Evolutionary conservation across 129 eudicot genomes (phyloP), one percentile per base, ranked within the genome.

Genomic region (Glebionis coronaria): DNA sequence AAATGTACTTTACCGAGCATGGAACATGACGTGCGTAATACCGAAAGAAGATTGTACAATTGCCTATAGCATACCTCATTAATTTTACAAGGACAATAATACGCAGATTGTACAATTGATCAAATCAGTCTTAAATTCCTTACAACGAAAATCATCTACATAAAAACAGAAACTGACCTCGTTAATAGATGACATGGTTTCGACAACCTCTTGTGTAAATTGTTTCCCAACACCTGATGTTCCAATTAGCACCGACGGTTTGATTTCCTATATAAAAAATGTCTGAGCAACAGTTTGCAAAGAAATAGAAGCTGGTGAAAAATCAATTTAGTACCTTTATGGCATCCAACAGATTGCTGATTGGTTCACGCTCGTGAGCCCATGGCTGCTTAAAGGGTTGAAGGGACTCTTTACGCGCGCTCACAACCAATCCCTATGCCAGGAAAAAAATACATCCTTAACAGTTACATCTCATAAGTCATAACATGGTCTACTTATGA

Each of bases 181-280:
- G 75, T 89, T 89, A 69, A 82, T 31, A 64, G 92, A 76, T 52
- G 99, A 72, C 99, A 94, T 89, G 76, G 95, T 66, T 79, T 88
- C 95, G 31, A 93, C 74, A 56, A 93, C 90, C 47, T 93, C 97
- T 84, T 88, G 84, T n/a, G 99, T 94, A 69, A 94, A 94, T 59
- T 87, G 87, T 79, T 62, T 79, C 50, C 97, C 97, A 10, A 86
- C 95, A 45, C 99, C 99, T 18, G 99, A 94, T 54, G 99, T 89
- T 74, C 99, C 99, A 63, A 89, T 89, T 51, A 94, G 73, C 21
- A 86, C 90, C 21, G 97, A 84, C 49, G 99, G 99, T 68, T 84
- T 94, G 73, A 94, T 81, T 18, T 79, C 86, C 99, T 94, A 73
- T 65, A 50, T 18, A 71, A 58, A 13, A 31, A 28, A 49, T 62